Evolutionary conservation across 2,329 filamentous ascomycete species (phyloP).

Genomic region (Microdochium nivale): DNA sequence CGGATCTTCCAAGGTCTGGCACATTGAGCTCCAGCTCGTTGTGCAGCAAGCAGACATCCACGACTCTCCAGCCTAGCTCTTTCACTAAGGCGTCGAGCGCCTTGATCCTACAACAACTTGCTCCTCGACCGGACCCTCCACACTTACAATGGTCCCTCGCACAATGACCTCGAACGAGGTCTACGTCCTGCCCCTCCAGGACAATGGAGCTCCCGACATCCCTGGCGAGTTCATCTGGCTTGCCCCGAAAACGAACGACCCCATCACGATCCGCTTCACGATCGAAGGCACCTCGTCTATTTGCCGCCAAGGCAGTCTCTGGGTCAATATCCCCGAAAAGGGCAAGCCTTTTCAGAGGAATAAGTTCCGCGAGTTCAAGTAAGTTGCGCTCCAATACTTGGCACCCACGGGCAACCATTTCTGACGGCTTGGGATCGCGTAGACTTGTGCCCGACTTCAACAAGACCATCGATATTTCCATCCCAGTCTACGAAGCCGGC

Average conservation of each 20-base stretch:
- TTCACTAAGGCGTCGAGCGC: too few species aligned
- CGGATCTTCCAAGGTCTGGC: not conserved
- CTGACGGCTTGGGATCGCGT: not conserved
- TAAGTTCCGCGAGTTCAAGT: conserved; percentile 85
- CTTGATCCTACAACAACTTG: too few species aligned
- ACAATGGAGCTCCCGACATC: conserved; percentile 86
- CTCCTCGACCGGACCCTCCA: not conserved
- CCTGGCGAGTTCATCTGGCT: conserved; percentile 88
- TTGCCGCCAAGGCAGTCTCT: conserved; percentile 86
- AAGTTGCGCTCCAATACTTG: conserved; percentile 22
- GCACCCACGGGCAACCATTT: not conserved
- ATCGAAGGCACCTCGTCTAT: conserved; percentile 95
- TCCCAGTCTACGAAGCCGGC: conserved; percentile 74
- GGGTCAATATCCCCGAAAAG: conserved; percentile 86
- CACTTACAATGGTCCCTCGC: conserved; percentile 44
- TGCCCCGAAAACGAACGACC: conserved; percentile 62
- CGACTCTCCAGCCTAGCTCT: too few species aligned
- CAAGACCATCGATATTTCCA: conserved; percentile 78
- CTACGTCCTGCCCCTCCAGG: conserved; percentile 83
- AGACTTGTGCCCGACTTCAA: conserved; percentile 92
- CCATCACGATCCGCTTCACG: conserved; percentile 75
- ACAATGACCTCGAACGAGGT: conserved; percentile 63
- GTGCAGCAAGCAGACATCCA: not conserved
- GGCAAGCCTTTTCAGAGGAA: conserved; percentile 69
- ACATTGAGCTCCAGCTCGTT: not conserved